These are phyloP conservation scores for Salix koriyanagi DNA, from an alignment of 345 rosid genomes.

Conservation along the genomic window DNA sequence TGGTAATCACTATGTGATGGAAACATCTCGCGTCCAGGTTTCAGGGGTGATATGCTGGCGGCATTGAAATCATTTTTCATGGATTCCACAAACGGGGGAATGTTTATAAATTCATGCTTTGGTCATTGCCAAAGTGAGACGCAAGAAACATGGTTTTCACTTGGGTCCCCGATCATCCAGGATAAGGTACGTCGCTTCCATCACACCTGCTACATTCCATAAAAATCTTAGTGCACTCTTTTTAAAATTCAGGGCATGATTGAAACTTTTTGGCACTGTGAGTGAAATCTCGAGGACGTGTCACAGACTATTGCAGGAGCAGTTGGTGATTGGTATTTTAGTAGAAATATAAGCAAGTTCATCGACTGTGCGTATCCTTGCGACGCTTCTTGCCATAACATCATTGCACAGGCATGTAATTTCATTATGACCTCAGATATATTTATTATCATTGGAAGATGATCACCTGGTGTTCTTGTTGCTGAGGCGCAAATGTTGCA, in stretches of 20 bases:
- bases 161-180: slow-evolving; percentile 62
- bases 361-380: slow-evolving; percentile 82
- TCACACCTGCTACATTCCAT: background rate
- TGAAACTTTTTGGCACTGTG: background rate
- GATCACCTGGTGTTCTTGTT: background rate
- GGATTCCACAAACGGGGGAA: slow-evolving; percentile 52
- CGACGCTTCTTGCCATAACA: slow-evolving; percentile 65
- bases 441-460: background rate
- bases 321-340: slow-evolving; percentile 90
- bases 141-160: slow-evolving; percentile 82
- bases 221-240: background rate
- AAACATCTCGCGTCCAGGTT: slow-evolving; percentile 39
- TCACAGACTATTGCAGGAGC: slow-evolving; percentile 73
- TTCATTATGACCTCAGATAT: background rate
- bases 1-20: background rate
- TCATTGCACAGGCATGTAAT: slow-evolving; percentile 28
- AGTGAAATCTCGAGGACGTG: background rate
- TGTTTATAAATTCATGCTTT: slow-evolving; percentile 89
- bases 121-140: slow-evolving; percentile 95
- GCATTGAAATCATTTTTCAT: slow-evolving; percentile 42
- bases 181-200: slow-evolving; percentile 44
- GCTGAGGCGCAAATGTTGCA: slow-evolving; percentile 9
- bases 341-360: slow-evolving; percentile 48
- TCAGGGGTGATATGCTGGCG: slow-evolving; percentile 67
- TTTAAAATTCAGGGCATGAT: background rate